Conservation (phyloP, 805 yeast species). For the Komagataella pseudopastoris region DNA sequence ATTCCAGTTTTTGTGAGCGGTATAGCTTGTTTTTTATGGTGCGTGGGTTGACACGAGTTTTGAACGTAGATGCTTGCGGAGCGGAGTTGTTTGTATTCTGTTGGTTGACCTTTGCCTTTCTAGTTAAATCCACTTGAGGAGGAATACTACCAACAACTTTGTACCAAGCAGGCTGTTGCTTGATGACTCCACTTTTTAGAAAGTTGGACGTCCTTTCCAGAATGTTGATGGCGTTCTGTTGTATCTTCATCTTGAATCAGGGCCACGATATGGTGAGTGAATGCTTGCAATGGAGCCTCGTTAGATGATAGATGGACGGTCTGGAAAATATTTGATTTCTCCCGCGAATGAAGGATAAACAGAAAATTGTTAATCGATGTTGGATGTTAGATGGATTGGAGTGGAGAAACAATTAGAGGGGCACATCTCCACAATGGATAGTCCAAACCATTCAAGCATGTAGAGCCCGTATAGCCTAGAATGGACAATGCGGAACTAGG, state of each 20-base stretch:
- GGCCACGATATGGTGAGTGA: background rate
- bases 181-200: conserved; percentile 55
- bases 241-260: conserved; percentile 45
- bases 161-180: conserved; percentile 77
- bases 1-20: conserved; percentile 39
- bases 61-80: conserved; percentile 15
- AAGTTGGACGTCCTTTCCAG: conserved; percentile 73
- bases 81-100: conserved; percentile 10
- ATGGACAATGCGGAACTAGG: background rate
- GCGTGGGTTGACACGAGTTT: conserved; percentile 30
- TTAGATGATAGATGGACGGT: background rate
- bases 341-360: background rate
- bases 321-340: background rate
- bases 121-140: conserved; percentile 52
- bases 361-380: background rate
- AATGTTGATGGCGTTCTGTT: conserved; percentile 62
- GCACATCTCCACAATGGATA: no score
- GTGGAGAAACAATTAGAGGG: no score
- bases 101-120: conserved; percentile 11
- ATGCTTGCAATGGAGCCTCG: background rate
- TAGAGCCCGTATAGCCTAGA: background rate
- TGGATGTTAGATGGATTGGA: background rate
- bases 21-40: conserved; percentile 28
- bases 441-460: no score
- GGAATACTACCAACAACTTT: conserved; percentile 75